These are phyloP conservation scores for Colletotrichum scovillei DNA, from an alignment of 2,329 filamentous ascomycete genomes.

Conservation along the genomic window DNA sequence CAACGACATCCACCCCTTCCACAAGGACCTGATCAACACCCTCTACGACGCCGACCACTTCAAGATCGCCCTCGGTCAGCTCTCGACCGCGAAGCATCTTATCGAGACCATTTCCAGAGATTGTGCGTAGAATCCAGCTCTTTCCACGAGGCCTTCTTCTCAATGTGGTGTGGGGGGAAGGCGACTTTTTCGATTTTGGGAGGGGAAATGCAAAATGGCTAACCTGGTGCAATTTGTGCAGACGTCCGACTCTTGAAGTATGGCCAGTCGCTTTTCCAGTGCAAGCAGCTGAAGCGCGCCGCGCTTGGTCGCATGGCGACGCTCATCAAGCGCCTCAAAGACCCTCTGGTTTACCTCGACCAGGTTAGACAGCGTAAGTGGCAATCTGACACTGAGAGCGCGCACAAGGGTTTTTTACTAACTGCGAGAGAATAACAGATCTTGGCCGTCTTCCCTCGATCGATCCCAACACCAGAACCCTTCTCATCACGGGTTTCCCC, in stretches of 20 bases:
- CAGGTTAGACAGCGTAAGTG: constrained; percentile 57
- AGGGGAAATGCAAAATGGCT: constrained; percentile 1
- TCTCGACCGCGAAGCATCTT: constrained; percentile 94
- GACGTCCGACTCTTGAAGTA: constrained; percentile 86
- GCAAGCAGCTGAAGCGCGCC: constrained; percentile 97
- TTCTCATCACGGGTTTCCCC: constrained; percentile 96
- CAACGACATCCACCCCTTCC: constrained; percentile 95
- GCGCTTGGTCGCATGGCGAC: constrained; percentile 98
- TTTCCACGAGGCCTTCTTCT: no score
- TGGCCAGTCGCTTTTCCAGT: constrained; percentile 96
- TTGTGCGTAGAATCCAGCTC: constrained; percentile 50
- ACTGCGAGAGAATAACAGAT: constrained; percentile 60
- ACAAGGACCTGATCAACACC: constrained; percentile 88
- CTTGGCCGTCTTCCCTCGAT: constrained; percentile 97
- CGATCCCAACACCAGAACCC: constrained; percentile 95
- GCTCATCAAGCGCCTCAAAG: constrained; percentile 93
- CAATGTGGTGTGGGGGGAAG: background rate
- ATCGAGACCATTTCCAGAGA: constrained; percentile 97
- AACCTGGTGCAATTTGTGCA: background rate
- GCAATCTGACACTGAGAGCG: constrained; percentile 41
- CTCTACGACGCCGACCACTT: constrained; percentile 99
- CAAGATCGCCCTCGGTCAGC: constrained; percentile 93
- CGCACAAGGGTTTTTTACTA: background rate
- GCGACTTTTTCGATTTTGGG: background rate
- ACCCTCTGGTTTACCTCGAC: constrained; percentile 68